Percentiles rank a stretch among this genome's conserved stretches.
These are phyloP conservation scores for Fallopia convolvulus DNA, from an alignment of 148 eudicot species.

Conservation along the genomic window DNA sequence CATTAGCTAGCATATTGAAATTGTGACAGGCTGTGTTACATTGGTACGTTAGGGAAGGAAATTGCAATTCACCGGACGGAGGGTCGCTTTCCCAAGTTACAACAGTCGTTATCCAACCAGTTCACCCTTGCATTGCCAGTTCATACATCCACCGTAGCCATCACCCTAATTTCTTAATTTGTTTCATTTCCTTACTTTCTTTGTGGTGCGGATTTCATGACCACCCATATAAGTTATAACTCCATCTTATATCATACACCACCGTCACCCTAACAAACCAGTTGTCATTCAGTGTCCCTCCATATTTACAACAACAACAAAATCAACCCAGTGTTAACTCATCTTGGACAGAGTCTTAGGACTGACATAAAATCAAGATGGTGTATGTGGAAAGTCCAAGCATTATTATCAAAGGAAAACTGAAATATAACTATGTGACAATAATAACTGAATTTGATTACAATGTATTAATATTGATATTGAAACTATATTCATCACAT, in stretches of 20 bases:
- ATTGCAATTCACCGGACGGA: neutral
- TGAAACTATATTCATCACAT: no score
- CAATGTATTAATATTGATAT: no score
- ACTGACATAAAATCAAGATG: no score
- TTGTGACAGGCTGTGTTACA: constrained; percentile 2
- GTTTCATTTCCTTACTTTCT: neutral
- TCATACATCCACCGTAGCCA: neutral
- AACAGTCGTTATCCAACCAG: neutral
- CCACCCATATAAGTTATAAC: neutral
- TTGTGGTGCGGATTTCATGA: neutral
- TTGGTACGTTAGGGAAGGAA: neutral
- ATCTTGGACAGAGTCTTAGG: no score
- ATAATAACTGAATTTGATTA: no score
- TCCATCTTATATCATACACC: neutral
- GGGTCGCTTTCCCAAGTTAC: neutral
- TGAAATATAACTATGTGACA: no score
- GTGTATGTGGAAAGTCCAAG: no score
- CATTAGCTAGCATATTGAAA: neutral
- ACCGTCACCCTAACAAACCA: neutral
- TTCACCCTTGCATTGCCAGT: neutral
- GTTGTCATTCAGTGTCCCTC: neutral
- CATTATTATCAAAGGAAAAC: no score
- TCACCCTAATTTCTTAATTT: neutral
- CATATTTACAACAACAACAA: neutral
- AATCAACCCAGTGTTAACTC: no score